Conservation (phyloP, 306 rosid species). For the Hippophae gyantsensis region DNA sequence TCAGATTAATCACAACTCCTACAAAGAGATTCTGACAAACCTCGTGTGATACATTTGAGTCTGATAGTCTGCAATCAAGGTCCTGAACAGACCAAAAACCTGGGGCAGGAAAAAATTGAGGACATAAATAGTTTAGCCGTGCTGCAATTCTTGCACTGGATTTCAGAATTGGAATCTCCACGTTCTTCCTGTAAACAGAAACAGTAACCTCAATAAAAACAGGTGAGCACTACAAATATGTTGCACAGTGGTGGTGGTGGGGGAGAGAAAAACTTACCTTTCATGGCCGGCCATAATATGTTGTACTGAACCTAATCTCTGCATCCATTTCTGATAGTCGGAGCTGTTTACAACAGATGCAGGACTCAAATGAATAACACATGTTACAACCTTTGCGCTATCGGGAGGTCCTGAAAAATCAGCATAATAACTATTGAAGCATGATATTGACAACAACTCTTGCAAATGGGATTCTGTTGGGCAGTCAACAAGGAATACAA, state of each 20-base stretch:
- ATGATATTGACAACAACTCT: conserved; percentile 44
- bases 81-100: conserved; percentile 58
- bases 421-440: conserved; percentile 43
- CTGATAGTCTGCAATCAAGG: conserved; percentile 29
- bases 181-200: conserved; percentile 58
- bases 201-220: conserved; percentile 6
- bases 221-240: neutral
- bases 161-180: conserved; percentile 72
- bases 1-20: conserved; percentile 12
- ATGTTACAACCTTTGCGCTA: conserved; percentile 45
- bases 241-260: too few species aligned
- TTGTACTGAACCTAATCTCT: conserved; percentile 60
- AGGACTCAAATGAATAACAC: conserved; percentile 81
- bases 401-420: conserved; percentile 34
- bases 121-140: conserved; percentile 75
- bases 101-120: conserved; percentile 89
- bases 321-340: conserved; percentile 79
- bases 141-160: conserved; percentile 77
- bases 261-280: conserved; percentile 34
- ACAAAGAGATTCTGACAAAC: conserved; percentile 43
- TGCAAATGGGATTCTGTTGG: conserved; percentile 76
- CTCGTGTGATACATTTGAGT: conserved; percentile 50
- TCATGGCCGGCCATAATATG: conserved; percentile 92
- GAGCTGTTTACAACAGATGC: conserved; percentile 44
- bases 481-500: conserved; percentile 87